Evolutionary conservation across 2,329 filamentous ascomycete genomes (phyloP).

Genomic region (Claviceps paspali): DNA sequence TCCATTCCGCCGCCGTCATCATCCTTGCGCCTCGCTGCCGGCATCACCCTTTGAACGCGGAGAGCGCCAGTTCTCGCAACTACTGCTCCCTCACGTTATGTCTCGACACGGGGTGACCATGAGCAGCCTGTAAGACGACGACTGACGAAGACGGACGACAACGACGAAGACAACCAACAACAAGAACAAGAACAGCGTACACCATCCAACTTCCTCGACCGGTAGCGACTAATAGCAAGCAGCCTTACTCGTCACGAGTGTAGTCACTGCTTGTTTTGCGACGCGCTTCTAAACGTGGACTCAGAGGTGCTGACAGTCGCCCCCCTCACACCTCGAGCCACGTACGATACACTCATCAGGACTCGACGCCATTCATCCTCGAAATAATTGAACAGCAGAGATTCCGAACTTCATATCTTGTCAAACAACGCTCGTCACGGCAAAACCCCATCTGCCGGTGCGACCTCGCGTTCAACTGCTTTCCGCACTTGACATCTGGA

Average conservation of each 20-base stretch:
- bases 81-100: conserved; percentile 1
- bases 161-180: background rate
- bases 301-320: too few relatives aligned
- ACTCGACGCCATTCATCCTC: too few relatives aligned
- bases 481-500: background rate
- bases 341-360: too few relatives aligned
- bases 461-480: background rate
- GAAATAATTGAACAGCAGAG: too few relatives aligned
- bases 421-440: background rate
- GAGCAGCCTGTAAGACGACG: background rate
- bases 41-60: conserved; percentile 1
- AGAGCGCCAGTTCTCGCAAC: background rate
- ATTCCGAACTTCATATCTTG: background rate
- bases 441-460: background rate
- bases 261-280: too few relatives aligned
- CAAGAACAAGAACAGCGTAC: background rate
- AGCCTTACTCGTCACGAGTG: too few relatives aligned
- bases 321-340: background rate
- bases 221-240: too few relatives aligned
- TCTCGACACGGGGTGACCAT: conserved; percentile 1
- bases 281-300: too few relatives aligned
- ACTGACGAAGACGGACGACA: too few relatives aligned
- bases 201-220: too few relatives aligned
- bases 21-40: background rate
- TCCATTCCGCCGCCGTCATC: background rate